phyloP scores from a whole-genome alignment of 805 yeast species.

The Lipomyces yamadae region DNA sequence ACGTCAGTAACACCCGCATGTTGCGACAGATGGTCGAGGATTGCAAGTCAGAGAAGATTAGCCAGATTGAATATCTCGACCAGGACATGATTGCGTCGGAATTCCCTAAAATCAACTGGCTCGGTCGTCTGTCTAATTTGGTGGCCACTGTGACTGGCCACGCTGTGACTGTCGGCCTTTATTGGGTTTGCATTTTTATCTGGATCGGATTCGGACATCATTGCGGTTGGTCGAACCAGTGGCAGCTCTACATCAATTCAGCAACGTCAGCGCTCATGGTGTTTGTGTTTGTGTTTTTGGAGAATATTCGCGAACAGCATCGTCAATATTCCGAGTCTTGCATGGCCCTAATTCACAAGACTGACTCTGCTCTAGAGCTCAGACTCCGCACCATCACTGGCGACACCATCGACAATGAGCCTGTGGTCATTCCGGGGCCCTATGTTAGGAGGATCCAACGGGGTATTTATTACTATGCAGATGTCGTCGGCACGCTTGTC shows the following conservation, averaged over 20 bases:
- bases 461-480: conserved; percentile 50
- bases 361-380: conserved; percentile 14
- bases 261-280: conserved; percentile 49
- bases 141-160: conserved; percentile 46
- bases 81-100: too few relatives aligned
- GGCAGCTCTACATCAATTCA: conserved; percentile 54
- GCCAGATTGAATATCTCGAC: too few relatives aligned
- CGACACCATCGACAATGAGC: conserved; percentile 9
- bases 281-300: conserved; percentile 48
- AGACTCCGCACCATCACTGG: conserved; percentile 12
- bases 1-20: conserved; percentile 13
- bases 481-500: conserved; percentile 51
- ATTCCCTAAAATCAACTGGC: too few relatives aligned
- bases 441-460: conserved; percentile 40
- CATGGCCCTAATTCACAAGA: neutral
- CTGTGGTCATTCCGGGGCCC: conserved; percentile 40
- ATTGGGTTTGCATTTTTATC: conserved; percentile 49
- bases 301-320: conserved; percentile 50
- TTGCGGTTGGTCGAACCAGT: conserved; percentile 45
- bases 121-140: conserved; percentile 18
- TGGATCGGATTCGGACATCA: conserved; percentile 50
- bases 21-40: conserved; percentile 20
- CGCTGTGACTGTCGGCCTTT: conserved; percentile 44
- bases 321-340: conserved; percentile 42
- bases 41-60: conserved; percentile 10